A percentile compares a stretch with the other conserved stretches of the same genome.
These are phyloP conservation scores for Rhodosporidiobolus sp. DNA, from an alignment of 768 basidiomycete genomes.

Conservation along the genomic window DNA sequence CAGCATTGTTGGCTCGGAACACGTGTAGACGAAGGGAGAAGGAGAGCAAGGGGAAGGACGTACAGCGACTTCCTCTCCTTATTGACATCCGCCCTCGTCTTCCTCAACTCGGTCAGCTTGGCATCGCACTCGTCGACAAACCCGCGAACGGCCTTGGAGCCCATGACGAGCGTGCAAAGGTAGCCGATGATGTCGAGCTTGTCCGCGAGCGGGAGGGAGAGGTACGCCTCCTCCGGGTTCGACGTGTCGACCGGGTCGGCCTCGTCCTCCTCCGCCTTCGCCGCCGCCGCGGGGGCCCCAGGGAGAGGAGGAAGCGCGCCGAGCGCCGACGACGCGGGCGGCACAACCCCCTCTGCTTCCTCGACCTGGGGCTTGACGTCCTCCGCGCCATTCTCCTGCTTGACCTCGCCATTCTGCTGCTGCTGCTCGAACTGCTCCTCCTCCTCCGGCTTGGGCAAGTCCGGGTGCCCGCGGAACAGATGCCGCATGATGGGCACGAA, in stretches of 20 bases:
- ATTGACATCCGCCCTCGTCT: slow-evolving; percentile 94
- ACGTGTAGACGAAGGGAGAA: no score
- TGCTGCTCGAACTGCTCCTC: slow-evolving; percentile 41
- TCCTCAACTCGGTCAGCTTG: slow-evolving; percentile 83
- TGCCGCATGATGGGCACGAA: slow-evolving; percentile 41
- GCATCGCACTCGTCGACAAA: slow-evolving; percentile 90
- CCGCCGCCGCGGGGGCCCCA: background rate
- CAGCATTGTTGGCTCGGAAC: background rate
- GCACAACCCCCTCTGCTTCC: background rate
- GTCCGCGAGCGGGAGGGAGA: slow-evolving; percentile 52
- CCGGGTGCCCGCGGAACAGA: slow-evolving; percentile 36
- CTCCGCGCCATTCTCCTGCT: slow-evolving; percentile 35
- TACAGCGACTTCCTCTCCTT: slow-evolving; percentile 82
- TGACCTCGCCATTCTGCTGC: slow-evolving; percentile 46
- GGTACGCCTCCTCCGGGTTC: slow-evolving; percentile 50
- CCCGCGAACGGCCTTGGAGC: slow-evolving; percentile 79
- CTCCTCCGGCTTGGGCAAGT: slow-evolving; percentile 44
- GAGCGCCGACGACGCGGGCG: background rate
- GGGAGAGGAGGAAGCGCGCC: background rate
- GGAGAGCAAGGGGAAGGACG: slow-evolving; percentile 48
- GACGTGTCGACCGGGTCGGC: slow-evolving; percentile 52
- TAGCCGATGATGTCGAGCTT: slow-evolving; percentile 82
- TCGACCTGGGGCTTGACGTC: slow-evolving; percentile 11
- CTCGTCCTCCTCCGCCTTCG: slow-evolving; percentile 12
- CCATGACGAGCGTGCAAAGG: slow-evolving; percentile 82